phyloP scores from a whole-genome alignment of 106 monocot genomes.

The Iris macrosiphon region DNA sequence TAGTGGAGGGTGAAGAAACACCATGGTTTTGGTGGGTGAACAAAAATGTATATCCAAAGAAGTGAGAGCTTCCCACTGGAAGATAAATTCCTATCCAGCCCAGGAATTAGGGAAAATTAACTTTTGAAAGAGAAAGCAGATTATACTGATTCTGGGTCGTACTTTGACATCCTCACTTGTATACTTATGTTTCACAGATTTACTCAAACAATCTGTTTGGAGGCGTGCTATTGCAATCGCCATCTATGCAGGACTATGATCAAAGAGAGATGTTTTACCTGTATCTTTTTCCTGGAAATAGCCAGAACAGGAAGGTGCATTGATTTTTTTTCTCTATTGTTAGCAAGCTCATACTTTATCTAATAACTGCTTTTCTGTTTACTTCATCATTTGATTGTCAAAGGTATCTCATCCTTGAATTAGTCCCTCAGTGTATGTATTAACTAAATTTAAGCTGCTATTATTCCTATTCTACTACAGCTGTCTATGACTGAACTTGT shows the following conservation, averaged over 20 bases:
- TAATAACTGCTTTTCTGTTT: too few relatives aligned
- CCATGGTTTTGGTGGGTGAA: too few relatives aligned
- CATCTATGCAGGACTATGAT: conserved; percentile 44
- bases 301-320: conserved; percentile 53
- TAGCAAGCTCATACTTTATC: background rate
- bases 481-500: too few relatives aligned
- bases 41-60: too few relatives aligned
- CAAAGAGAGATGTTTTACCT: conserved; percentile 76
- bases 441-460: too few relatives aligned
- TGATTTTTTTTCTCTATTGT: background rate
- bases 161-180: background rate
- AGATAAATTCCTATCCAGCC: background rate
- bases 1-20: too few relatives aligned
- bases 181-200: conserved; percentile 29
- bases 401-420: too few relatives aligned
- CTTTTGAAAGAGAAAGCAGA: background rate
- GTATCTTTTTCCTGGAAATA: conserved; percentile 62
- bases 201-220: conserved; percentile 67
- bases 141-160: background rate
- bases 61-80: too few relatives aligned
- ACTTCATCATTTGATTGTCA: too few relatives aligned
- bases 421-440: too few relatives aligned
- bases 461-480: too few relatives aligned
- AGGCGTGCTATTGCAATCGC: conserved; percentile 55
- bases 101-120: too few relatives aligned